A percentile compares a stretch with the other conserved stretches of the same genome.
Evolutionary conservation across 305 asterid species (phyloP).

Genomic region (Fraxinus sp.): DNA sequence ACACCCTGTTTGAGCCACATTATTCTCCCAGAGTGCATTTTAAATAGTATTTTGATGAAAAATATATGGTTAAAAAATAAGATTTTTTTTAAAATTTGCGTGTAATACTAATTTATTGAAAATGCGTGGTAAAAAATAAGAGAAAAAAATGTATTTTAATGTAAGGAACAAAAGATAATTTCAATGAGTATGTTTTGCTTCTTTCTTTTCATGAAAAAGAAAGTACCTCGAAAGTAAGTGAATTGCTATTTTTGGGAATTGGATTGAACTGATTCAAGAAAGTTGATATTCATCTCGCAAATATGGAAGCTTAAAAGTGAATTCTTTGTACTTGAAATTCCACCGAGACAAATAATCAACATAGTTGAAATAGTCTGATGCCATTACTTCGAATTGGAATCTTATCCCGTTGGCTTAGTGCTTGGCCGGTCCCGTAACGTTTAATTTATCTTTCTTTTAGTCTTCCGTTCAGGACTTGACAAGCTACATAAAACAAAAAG

Average conservation of each 20-base stretch:
- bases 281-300: background rate
- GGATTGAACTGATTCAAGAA: background rate
- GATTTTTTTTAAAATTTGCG: too few species aligned
- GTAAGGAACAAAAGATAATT: background rate
- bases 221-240: background rate
- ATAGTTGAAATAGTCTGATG: background rate
- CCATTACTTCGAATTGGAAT: background rate
- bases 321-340: background rate
- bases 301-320: background rate
- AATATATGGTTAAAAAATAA: too few species aligned
- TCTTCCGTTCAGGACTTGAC: background rate
- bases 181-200: background rate
- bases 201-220: background rate
- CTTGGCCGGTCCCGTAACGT: background rate
- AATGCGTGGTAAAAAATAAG: too few species aligned
- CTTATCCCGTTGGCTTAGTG: background rate
- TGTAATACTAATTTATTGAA: too few species aligned
- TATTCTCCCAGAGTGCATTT: too few species aligned
- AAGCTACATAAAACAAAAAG: background rate
- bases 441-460: background rate
- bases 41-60: too few species aligned
- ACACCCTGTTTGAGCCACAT: too few species aligned
- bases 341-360: background rate
- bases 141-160: too few species aligned
- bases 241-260: background rate